Evolutionary conservation across 2,329 filamentous ascomycete species (phyloP).

Genomic region (Fusarium caatingaense): DNA sequence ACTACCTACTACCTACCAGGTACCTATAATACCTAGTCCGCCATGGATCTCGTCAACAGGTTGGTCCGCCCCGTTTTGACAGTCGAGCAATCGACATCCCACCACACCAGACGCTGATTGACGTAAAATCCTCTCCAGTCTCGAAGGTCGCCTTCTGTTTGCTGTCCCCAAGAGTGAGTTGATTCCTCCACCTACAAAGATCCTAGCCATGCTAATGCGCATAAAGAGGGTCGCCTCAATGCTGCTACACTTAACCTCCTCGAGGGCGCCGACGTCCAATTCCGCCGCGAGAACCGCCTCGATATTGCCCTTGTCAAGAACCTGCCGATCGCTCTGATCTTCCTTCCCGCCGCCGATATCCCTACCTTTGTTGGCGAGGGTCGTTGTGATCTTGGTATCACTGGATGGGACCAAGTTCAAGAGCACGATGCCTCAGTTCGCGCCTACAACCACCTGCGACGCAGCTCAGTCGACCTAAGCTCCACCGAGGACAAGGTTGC

Average conservation of each 20-base stretch:
- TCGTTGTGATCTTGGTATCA: constrained; percentile 92
- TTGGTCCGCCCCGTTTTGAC: constrained; percentile 49
- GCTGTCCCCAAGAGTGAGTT: constrained; percentile 96
- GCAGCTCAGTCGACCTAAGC: constrained; percentile 54
- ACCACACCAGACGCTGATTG: constrained; percentile 29
- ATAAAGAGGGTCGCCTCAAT: constrained; percentile 89
- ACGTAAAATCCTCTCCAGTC: constrained; percentile 60
- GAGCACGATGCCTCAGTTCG: constrained; percentile 81
- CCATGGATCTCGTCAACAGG: constrained; percentile 68
- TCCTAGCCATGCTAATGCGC: constrained; percentile 19
- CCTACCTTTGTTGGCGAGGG: constrained; percentile 97
- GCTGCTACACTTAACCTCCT: constrained; percentile 90
- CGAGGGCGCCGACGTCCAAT: constrained; percentile 94
- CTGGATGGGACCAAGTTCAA: constrained; percentile 89
- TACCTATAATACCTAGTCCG: constrained; percentile 11
- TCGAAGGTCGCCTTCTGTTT: constrained; percentile 93
- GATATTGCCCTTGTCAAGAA: constrained; percentile 99
- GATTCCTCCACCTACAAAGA: background rate
- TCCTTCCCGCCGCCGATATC: constrained; percentile 96
- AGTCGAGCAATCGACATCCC: constrained; percentile 1
- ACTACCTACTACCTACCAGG: background rate
- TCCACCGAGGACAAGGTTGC: constrained; percentile 57
- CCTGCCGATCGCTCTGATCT: constrained; percentile 92
- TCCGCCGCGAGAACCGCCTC: constrained; percentile 91
- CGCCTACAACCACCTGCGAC: constrained; percentile 59